phyloP scores from a whole-genome alignment of 768 basidiomycete genomes.

The Termitomyces sp. region DNA sequence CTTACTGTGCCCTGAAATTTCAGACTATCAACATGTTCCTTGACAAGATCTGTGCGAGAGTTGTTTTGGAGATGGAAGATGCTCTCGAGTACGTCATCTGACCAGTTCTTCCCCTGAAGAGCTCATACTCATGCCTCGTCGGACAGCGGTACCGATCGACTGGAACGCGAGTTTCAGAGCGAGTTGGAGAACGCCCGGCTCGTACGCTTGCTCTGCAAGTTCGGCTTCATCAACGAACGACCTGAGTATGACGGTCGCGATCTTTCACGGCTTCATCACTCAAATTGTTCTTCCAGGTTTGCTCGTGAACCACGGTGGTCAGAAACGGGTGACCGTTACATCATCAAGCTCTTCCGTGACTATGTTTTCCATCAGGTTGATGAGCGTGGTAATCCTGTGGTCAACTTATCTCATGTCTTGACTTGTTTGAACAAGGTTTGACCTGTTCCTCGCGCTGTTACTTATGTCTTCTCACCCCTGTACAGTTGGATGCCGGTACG shows the following conservation, averaged over 20 bases:
- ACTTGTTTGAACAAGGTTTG: conserved; percentile 89
- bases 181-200: conserved; percentile 94
- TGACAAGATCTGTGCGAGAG: conserved; percentile 67
- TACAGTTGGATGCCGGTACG: conserved; percentile 83
- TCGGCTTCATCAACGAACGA: conserved; percentile 99
- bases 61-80: conserved; percentile 80
- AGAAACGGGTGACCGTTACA: conserved; percentile 96
- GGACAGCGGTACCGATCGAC: conserved; percentile 66
- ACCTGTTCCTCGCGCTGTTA: not conserved
- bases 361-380: conserved; percentile 98
- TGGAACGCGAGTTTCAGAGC: conserved; percentile 79
- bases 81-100: conserved; percentile 56
- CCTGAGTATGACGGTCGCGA: conserved; percentile 60
- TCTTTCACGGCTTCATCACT: not conserved
- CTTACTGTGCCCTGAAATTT: not conserved
- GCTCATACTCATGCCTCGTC: not conserved
- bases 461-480: conserved; percentile 2
- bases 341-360: conserved; percentile 96
- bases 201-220: conserved; percentile 84
- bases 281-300: conserved; percentile 47
- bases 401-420: conserved; percentile 88
- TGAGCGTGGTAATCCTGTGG: conserved; percentile 80
- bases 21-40: conserved; percentile 78
- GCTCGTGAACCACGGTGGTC: conserved; percentile 97
- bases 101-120: too few species aligned